Base-by-base conservation (phyloP, 495 filamentous ascomycete genomes). In the Tuber umbilicatum region DNA sequence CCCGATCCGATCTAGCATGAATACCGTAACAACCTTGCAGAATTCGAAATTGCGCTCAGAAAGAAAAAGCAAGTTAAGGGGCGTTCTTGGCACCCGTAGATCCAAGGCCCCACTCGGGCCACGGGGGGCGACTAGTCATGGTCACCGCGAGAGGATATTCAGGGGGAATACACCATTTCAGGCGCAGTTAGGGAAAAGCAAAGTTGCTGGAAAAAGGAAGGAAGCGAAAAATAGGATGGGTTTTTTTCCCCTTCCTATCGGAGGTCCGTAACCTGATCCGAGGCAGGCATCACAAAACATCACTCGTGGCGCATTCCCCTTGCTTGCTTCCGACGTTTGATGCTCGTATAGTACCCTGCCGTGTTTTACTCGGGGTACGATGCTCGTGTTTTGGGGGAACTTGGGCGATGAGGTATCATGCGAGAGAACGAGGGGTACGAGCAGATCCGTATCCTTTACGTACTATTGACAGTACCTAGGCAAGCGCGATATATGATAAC, bases 61-160 rank as follows among this genome's bases (percentile, higher is more conserved):
- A 60, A 55, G 39, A 40, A 64, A 31, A 60, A 31, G 55, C 55
- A 64, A 64, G 55, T 64, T 64, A 64, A 35, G 55, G 55, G 55
- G 50, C n/a, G 55, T 19, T 31, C 55, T 64, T 35, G 55, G 55
- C 55, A 7, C 27, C 12, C 5, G 27, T 64, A 27, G 55, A 64
- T 64, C 55, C n/a, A 55, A n/a, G 5, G 2, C 19, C 23, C 47
- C 47, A 10, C 23, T 2, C 47, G 27, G 17, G 23, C 2, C 23
- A 55, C 47, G 14, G 1, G 19, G 45, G 39, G 39, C 23, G 47
- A 55, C 23, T n/a, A 2, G 47, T 23, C 47, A 55, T n/a, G 23
- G 47, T 23, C 23, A 55, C 47, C 23, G 23, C 23, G 0, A 23
- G 41, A 17, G 12, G 45, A n/a, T 7, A 5, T 27, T 55, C 50